Base-by-base conservation (phyloP, 148 eudicot genomes). In the Pouteria glomerata region DNA sequence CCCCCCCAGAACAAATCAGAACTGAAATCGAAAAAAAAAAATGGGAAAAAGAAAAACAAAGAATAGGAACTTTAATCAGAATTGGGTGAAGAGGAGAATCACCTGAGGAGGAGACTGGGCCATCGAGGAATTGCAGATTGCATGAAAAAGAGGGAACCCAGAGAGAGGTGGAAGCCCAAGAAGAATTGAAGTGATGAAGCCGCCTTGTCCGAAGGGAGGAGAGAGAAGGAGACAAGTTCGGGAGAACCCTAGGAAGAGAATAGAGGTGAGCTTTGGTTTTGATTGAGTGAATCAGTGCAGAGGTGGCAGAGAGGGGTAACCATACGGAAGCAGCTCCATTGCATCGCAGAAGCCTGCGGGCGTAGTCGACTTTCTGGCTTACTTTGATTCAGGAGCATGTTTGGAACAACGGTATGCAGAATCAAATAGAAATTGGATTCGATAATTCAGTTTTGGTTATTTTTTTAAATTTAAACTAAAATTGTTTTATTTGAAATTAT, bases 21-120 rank as follows among this genome's bases (percentile, higher is more conserved):
- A 24, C 11, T 7, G 19, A 15, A 59, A 31, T 8, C 4, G 31
- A 58, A 4, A 31, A 29, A 31, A n/a, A 39, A 13, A 6, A 19
- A 39, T 6, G 15, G 23, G 29, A 6, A 50, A 0, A 39, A 6
- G 11, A 0, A 51, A 15, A 11, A 19, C 2, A 12, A 2, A 3
- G 8, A 60, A 1, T 19, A 1, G 21, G 64, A 23, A 21, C 2
- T n/a, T 21, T 37, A 18, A 55, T 1, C 8, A 12, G 2, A 2
- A 27, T 33, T 37, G 24, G 48, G 4, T 12, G 29, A 1, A 14
- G 26, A 41, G 12, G 5, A 65, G 42, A 35, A 70, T 4, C n/a
- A 70, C 76, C 76, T 64, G 52, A 55, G 70, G 50, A 19, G 76
- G 35, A 64, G 70, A 73, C 8, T 64, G 30, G 12, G 63, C 53